phyloP scores from a whole-genome alignment of 1,139 yeast species.

The Blastobotrys serpentis region DNA sequence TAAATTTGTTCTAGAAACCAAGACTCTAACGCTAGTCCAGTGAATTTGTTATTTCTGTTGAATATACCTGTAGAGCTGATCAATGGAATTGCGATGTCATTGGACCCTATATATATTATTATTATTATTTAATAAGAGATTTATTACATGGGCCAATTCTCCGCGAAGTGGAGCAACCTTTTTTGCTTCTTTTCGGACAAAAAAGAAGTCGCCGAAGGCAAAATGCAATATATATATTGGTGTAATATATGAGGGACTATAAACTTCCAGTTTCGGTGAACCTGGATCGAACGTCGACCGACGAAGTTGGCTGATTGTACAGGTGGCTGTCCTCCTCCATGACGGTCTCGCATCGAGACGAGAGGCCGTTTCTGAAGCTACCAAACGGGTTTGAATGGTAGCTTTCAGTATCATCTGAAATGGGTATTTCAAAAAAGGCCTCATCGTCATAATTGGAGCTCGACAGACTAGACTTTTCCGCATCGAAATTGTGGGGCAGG shows the following conservation, averaged over 20 bases:
- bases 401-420: slow-evolving; percentile 5
- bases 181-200: background rate
- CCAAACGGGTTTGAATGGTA: slow-evolving; percentile 7
- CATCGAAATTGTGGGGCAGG: background rate
- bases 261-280: slow-evolving; percentile 30
- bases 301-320: background rate
- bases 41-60: too few species aligned
- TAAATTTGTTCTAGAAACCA: slow-evolving; percentile 66
- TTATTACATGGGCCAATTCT: too few species aligned
- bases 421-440: background rate
- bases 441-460: background rate
- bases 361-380: slow-evolving; percentile 1
- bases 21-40: slow-evolving; percentile 21
- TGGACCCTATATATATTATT: too few species aligned
- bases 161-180: too few species aligned
- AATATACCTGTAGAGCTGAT: too few species aligned
- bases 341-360: slow-evolving; percentile 6
- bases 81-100: too few species aligned
- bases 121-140: too few species aligned
- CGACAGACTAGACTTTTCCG: background rate
- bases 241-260: slow-evolving; percentile 13
- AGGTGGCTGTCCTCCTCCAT: slow-evolving; percentile 3
- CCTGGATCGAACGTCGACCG: slow-evolving; percentile 15
- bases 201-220: background rate
- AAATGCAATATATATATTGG: too few species aligned